These are phyloP conservation scores for Chenopodium formosanum DNA, from an alignment of 148 eudicot species.

Conservation along the genomic window DNA sequence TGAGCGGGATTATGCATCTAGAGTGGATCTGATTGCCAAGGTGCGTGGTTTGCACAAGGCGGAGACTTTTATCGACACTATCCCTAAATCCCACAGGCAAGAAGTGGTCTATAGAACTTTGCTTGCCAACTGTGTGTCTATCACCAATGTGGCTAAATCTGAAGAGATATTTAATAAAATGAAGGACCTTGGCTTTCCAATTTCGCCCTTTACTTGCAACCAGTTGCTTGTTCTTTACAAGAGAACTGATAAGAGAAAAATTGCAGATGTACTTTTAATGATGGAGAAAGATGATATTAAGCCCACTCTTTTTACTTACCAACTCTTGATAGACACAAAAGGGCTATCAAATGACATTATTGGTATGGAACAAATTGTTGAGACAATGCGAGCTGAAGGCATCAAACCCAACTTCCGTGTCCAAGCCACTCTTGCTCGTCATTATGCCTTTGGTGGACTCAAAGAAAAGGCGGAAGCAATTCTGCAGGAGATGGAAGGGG, in stretches of 20 bases:
- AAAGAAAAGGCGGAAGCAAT: slow-evolving; percentile 66
- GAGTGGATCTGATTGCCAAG: slow-evolving; percentile 73
- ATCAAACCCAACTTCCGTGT: slow-evolving; percentile 37
- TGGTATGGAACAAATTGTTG: slow-evolving; percentile 88
- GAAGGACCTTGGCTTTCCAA: slow-evolving; percentile 57
- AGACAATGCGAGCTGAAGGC: slow-evolving; percentile 81
- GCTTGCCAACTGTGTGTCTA: slow-evolving; percentile 55
- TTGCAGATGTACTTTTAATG: slow-evolving; percentile 65
- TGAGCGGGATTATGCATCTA: slow-evolving; percentile 71
- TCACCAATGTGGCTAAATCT: slow-evolving; percentile 49
- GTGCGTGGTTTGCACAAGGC: slow-evolving; percentile 58
- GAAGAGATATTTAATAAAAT: slow-evolving; percentile 79
- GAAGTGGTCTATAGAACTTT: slow-evolving; percentile 66
- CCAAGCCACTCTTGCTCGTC: slow-evolving; percentile 48
- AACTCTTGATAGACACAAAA: slow-evolving; percentile 68
- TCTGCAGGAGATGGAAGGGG: slow-evolving; percentile 72
- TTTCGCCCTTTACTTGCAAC: slow-evolving; percentile 59
- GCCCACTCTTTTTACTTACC: slow-evolving; percentile 66
- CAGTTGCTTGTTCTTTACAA: slow-evolving; percentile 76
- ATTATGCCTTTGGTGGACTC: slow-evolving; percentile 54
- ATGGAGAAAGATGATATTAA: slow-evolving; percentile 88
- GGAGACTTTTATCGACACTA: slow-evolving; percentile 50
- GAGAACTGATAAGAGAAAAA: slow-evolving; percentile 65
- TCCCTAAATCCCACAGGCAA: slow-evolving; percentile 58
- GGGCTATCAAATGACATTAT: slow-evolving; percentile 63